phyloP scores from a whole-genome alignment of 352 stramenopile species.

The Phytophthora pisi region DNA sequence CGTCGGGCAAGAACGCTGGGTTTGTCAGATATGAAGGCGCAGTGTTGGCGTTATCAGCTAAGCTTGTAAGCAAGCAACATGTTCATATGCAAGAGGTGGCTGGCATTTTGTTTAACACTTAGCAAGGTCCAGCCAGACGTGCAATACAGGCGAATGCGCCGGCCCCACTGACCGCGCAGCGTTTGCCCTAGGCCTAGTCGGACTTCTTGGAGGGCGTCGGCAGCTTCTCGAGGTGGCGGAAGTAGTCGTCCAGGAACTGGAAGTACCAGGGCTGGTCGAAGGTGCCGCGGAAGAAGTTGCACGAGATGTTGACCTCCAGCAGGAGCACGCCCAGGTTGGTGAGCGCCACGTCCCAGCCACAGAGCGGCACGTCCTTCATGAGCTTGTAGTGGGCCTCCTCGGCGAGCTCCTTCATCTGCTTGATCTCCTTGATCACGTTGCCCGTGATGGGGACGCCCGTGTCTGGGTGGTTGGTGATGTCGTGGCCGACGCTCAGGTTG shows the following conservation, averaged over 20 bases:
- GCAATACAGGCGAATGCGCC: constrained; percentile 8
- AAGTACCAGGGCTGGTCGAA: constrained; percentile 92
- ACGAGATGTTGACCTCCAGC: constrained; percentile 93
- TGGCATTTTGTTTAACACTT: constrained; percentile 25
- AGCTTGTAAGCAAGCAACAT: not conserved
- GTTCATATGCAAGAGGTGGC: not conserved
- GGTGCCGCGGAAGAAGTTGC: constrained; percentile 94
- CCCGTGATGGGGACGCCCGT: constrained; percentile 88
- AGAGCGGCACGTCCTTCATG: constrained; percentile 92
- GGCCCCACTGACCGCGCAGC: constrained; percentile 1
- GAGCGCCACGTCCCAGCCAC: constrained; percentile 93
- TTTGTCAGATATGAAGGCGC: not conserved
- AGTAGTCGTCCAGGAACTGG: constrained; percentile 88
- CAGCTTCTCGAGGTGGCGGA: constrained; percentile 69
- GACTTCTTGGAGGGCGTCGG: constrained; percentile 58
- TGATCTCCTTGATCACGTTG: constrained; percentile 89
- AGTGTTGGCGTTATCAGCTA: not conserved
- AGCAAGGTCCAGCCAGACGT: constrained; percentile 9
- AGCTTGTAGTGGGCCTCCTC: constrained; percentile 90
- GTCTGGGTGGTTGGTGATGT: constrained; percentile 91
- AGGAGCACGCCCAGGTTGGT: constrained; percentile 90
- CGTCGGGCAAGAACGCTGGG: not conserved
- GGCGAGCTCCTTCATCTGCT: constrained; percentile 83
- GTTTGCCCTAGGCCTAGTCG: constrained; percentile 22
- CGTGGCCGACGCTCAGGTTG: constrained; percentile 85